Evolutionary conservation across 768 basidiomycete species (phyloP).

Genomic region (Hydnomerulius pinastri): DNA sequence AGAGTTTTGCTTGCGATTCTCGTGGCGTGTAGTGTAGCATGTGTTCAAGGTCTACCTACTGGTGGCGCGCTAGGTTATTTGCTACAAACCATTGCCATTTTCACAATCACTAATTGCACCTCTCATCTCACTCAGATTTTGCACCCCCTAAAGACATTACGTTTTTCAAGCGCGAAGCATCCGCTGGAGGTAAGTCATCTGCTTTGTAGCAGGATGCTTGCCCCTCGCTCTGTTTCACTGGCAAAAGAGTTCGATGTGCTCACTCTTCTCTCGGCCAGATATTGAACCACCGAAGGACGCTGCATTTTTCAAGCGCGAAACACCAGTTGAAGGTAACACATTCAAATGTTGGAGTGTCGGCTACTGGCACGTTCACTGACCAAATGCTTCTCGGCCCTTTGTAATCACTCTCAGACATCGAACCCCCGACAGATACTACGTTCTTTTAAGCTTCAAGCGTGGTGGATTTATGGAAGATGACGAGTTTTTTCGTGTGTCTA

Average conservation of each 20-base stretch:
- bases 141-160: no score
- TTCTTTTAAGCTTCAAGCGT: not conserved
- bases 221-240: not conserved
- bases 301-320: not conserved
- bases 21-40: not conserved
- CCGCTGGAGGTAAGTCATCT: no score
- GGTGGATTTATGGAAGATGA: no score
- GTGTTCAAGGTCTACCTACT: not conserved
- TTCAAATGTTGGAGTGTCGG: not conserved
- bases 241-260: no score
- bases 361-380: not conserved
- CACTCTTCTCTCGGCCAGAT: not conserved
- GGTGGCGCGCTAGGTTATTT: not conserved
- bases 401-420: no score
- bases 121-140: no score
- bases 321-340: not conserved
- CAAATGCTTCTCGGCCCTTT: not conserved
- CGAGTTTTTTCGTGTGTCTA: no score
- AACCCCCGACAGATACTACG: not conserved
- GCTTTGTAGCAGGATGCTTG: no score
- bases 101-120: no score
- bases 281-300: not conserved
- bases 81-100: not conserved
- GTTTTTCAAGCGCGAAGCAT: no score
- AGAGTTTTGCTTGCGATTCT: not conserved